Conservation (phyloP, 768 basidiomycete genomes). For the Termitomyces sp. region DNA sequence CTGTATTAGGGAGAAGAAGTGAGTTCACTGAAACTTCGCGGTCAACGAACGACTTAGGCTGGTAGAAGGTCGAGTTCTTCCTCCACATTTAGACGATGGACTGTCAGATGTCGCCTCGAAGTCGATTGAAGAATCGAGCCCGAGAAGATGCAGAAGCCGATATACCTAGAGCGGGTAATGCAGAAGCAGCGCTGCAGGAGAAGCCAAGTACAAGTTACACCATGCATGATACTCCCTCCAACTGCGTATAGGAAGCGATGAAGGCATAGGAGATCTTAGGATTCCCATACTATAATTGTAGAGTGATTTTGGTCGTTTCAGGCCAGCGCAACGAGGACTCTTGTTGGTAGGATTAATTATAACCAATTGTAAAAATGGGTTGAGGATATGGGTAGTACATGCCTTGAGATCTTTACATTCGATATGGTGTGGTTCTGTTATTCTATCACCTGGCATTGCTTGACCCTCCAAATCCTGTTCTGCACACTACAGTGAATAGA, state of each 20-base stretch:
- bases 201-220: constrained; percentile 38
- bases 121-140: constrained; percentile 21
- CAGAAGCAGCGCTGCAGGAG: constrained; percentile 41
- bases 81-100: constrained; percentile 38
- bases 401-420: constrained; percentile 3
- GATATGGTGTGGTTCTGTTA: not conserved
- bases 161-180: constrained; percentile 41
- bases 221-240: constrained; percentile 45
- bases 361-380: not conserved
- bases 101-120: constrained; percentile 24
- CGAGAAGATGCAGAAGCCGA: constrained; percentile 30
- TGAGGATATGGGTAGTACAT: not conserved
- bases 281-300: no score
- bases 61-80: constrained; percentile 37
- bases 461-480: no score
- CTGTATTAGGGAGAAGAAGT: constrained; percentile 41
- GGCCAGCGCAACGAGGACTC: not conserved
- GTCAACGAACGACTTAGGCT: constrained; percentile 23
- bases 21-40: constrained; percentile 38
- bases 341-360: not conserved
- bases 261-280: constrained; percentile 17
- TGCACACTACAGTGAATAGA: no score
- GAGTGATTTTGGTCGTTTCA: constrained; percentile 14
- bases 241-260: constrained; percentile 23
- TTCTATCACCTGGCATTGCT: not conserved